Conservation (phyloP, 129 eudicot species). For the Flaveria sonorensis region DNA sequence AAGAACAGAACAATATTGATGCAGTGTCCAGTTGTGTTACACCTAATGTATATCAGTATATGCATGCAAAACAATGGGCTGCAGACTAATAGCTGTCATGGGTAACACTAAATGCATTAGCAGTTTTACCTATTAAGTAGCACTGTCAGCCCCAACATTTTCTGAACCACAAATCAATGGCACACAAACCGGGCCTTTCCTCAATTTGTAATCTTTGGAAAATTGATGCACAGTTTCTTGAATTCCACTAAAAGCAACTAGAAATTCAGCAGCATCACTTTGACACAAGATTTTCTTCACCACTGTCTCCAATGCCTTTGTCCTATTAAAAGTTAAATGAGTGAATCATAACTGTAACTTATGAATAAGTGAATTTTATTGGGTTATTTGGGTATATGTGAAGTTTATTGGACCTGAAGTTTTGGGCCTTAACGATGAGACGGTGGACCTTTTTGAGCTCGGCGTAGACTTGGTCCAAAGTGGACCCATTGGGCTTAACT, state of each 20-base stretch:
- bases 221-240: slow-evolving; percentile 77
- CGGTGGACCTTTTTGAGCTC: slow-evolving; percentile 83
- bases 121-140: slow-evolving; percentile 27
- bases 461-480: slow-evolving; percentile 45
- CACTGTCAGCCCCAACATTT: slow-evolving; percentile 29
- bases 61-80: slow-evolving; percentile 28
- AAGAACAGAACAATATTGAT: slow-evolving; percentile 18
- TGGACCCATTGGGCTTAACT: slow-evolving; percentile 26
- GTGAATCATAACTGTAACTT: background rate
- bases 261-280: slow-evolving; percentile 80
- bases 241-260: slow-evolving; percentile 68
- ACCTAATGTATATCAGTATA: slow-evolving; percentile 16
- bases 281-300: slow-evolving; percentile 70
- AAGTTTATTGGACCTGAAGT: slow-evolving; percentile 61
- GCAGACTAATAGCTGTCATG: slow-evolving; percentile 28
- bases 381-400: background rate
- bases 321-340: slow-evolving; percentile 44
- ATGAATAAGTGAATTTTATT: background rate
- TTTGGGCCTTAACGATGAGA: slow-evolving; percentile 83
- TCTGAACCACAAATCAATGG: slow-evolving; percentile 35
- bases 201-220: slow-evolving; percentile 46
- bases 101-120: slow-evolving; percentile 25
- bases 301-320: slow-evolving; percentile 73
- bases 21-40: slow-evolving; percentile 16
- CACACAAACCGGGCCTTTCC: slow-evolving; percentile 57